These are phyloP conservation scores for Megacollybia marginata DNA, from an alignment of 768 basidiomycete genomes.

Conservation along the genomic window DNA sequence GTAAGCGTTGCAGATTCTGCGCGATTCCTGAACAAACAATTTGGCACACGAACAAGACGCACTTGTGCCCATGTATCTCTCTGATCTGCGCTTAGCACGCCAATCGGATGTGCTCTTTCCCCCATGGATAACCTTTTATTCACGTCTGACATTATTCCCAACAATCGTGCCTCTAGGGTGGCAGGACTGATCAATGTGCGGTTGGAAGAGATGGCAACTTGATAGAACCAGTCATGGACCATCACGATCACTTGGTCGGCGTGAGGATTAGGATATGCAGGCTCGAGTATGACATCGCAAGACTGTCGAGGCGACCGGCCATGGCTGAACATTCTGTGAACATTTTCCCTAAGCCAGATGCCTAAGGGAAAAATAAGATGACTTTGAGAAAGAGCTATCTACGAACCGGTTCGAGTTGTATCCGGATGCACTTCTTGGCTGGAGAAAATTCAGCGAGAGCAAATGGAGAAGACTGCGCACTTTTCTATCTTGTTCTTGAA, in stretches of 20 bases:
- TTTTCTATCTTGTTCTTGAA: slow-evolving; percentile 61
- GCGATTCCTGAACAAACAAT: not conserved
- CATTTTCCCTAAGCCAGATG: slow-evolving; percentile 56
- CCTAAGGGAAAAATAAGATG: slow-evolving; percentile 23
- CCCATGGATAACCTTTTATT: slow-evolving; percentile 38
- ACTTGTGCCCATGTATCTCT: slow-evolving; percentile 81
- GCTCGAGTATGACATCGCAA: slow-evolving; percentile 58
- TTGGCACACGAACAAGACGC: slow-evolving; percentile 13
- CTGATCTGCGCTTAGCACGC: slow-evolving; percentile 71
- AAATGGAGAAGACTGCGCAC: slow-evolving; percentile 33
- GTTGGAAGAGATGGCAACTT: not conserved
- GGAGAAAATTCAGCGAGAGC: slow-evolving; percentile 8
- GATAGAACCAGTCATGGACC: slow-evolving; percentile 74
- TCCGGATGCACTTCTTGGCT: slow-evolving; percentile 69
- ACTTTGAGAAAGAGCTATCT: not conserved
- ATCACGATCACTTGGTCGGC: slow-evolving; percentile 62
- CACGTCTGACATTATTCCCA: slow-evolving; percentile 38
- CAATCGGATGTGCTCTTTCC: slow-evolving; percentile 54
- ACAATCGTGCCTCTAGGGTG: not conserved
- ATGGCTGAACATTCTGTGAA: slow-evolving; percentile 64
- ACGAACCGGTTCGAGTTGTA: slow-evolving; percentile 60
- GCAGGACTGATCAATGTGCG: not conserved
- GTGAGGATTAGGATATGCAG: slow-evolving; percentile 34
- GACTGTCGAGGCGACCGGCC: slow-evolving; percentile 63
- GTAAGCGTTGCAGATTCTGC: slow-evolving; percentile 67